Conservation (phyloP, 768 basidiomycete species). For the Neoboletus subvelutipes region DNA sequence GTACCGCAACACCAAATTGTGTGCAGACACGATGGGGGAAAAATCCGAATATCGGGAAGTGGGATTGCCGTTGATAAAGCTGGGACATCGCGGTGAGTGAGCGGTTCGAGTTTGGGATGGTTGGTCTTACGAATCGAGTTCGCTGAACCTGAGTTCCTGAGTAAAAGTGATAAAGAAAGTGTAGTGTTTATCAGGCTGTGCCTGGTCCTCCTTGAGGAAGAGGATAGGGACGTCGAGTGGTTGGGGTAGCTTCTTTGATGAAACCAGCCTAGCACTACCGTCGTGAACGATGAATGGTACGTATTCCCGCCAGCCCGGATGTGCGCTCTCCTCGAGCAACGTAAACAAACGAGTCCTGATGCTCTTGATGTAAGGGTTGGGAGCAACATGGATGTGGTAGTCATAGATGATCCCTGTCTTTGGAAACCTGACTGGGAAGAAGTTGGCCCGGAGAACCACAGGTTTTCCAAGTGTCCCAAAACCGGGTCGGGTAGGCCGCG, state of each 20-base stretch:
- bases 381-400: constrained; percentile 42
- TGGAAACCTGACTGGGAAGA: constrained; percentile 46
- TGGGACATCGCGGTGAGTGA: constrained; percentile 17
- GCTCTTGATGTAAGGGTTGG: constrained; percentile 35
- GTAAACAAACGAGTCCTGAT: constrained; percentile 42
- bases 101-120: neutral
- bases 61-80: constrained; percentile 40
- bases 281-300: constrained; percentile 42
- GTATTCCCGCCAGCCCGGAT: constrained; percentile 38
- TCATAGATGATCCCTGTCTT: constrained; percentile 41
- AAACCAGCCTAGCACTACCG: constrained; percentile 41
- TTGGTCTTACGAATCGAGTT: constrained; percentile 35
- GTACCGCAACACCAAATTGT: constrained; percentile 48
- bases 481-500: constrained; percentile 47
- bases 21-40: constrained; percentile 42
- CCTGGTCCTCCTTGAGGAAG: constrained; percentile 43
- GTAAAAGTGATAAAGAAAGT: constrained; percentile 36
- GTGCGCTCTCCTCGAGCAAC: constrained; percentile 40
- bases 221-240: constrained; percentile 33
- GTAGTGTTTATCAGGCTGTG: constrained; percentile 33
- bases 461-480: constrained; percentile 42
- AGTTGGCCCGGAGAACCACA: constrained; percentile 48
- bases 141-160: constrained; percentile 29
- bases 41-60: constrained; percentile 41
- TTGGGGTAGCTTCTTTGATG: constrained; percentile 38